These are phyloP conservation scores for Euphorbia tirucalli DNA, from an alignment of 345 rosid genomes.

Conservation along the genomic window DNA sequence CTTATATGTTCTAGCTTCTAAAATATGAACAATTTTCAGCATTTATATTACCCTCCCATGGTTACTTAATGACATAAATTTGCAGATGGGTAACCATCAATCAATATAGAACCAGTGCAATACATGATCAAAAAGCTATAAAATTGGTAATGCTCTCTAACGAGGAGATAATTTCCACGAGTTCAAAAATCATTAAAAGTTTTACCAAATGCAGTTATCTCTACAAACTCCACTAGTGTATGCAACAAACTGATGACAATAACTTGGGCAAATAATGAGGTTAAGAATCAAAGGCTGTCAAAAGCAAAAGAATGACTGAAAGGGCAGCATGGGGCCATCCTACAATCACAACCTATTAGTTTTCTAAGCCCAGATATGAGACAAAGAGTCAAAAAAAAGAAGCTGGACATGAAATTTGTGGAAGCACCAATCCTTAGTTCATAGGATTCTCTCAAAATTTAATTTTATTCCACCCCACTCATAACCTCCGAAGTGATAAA, in stretches of 20 bases:
- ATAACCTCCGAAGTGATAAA: neutral
- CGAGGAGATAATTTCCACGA: neutral
- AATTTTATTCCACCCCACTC: neutral
- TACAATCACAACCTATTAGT: neutral
- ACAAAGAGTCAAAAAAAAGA: neutral
- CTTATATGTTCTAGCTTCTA: neutral
- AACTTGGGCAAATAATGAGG: neutral
- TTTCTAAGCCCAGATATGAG: neutral
- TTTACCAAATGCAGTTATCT: neutral
- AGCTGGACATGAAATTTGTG: neutral
- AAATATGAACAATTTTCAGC: neutral
- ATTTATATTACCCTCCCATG: neutral
- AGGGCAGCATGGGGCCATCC: slow-evolving; percentile 3
- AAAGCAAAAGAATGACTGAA: neutral
- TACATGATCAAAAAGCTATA: neutral
- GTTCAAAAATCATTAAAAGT: neutral
- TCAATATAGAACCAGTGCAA: neutral
- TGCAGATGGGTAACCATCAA: neutral
- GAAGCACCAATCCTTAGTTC: neutral
- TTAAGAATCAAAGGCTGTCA: slow-evolving; percentile 4
- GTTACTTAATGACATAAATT: neutral
- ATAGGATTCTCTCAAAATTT: slow-evolving; percentile 1
- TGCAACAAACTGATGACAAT: too few relatives aligned
- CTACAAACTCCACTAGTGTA: neutral
- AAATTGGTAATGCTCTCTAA: neutral